phyloP scores from a whole-genome alignment of 73 alveolate genomes.

The Paramecium pentaurelia region DNA sequence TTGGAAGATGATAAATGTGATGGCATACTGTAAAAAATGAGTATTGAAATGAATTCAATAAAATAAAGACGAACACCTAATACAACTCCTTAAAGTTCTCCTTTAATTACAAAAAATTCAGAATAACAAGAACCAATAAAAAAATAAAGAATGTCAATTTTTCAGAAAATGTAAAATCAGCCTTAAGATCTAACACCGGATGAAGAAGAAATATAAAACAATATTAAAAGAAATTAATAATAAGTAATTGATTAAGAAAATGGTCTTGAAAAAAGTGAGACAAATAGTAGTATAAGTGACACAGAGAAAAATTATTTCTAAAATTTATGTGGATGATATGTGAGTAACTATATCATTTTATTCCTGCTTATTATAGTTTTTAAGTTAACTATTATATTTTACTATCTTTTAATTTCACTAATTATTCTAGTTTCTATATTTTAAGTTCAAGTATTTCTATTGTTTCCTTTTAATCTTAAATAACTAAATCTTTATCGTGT shows the following conservation, averaged over 20 bases:
- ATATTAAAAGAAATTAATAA: not conserved
- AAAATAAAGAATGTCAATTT: not conserved
- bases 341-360: slow-evolving; percentile 13
- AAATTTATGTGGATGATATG: not conserved
- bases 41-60: slow-evolving; percentile 3
- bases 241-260: not conserved
- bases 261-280: not conserved
- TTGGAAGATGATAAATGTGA: not conserved
- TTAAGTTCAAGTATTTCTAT: slow-evolving; percentile 63
- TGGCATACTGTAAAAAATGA: not conserved
- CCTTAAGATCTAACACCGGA: not conserved
- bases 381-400: slow-evolving; percentile 57
- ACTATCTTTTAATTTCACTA: slow-evolving; percentile 59
- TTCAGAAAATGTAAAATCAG: not conserved
- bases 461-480: slow-evolving; percentile 61
- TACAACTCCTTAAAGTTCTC: slow-evolving; percentile 28
- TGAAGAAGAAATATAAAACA: not conserved
- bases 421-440: slow-evolving; percentile 55
- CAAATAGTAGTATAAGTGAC: not conserved
- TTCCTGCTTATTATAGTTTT: slow-evolving; percentile 61
- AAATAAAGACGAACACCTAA: slow-evolving; percentile 15
- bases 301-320: slow-evolving; percentile 1
- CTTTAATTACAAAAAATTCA: not conserved
- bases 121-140: not conserved
- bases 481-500: slow-evolving; percentile 35